Evolutionary conservation across 2,329 filamentous ascomycete genomes (phyloP), one percentile per base, ranked within the genome.

Genomic region (Ilyonectria sp.): DNA sequence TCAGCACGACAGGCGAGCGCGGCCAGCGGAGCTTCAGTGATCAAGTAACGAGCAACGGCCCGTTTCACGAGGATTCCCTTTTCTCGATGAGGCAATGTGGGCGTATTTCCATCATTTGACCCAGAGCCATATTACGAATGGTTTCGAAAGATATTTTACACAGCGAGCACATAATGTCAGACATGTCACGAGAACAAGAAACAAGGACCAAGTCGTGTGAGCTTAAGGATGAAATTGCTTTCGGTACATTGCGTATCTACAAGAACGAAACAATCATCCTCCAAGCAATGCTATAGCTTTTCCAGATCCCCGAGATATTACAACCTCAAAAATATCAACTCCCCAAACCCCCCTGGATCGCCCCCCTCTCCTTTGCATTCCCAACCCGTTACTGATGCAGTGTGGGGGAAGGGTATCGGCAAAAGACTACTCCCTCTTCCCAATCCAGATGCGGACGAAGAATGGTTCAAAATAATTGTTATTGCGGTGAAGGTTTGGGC

Each of bases 231-330:
- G 60, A 65, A 69, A 70, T 60, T 74, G 60, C 54, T 65, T 62
- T 74, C 63, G 60, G 67, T 72, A 69, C 67, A 64, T 65, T 71
- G 70, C 46, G 56, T 67, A 74, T 75, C 61, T 73, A 69, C 65
- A 68, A 69, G 65, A 73, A 72, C 67, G 73, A 70, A 60, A 71
- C 62, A 63, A 56, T 67, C 67, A 70, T 71, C 63, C 61, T 63
- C 69, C 64, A 50, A 72, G 63, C 64, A 67, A 69, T 69, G 70
- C 70, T 68, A 69, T 66, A 60, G 69, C 59, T 63, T 43, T 19
- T 69, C 67, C 67, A 29, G 43, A 65, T 65, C 62, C 63, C 46
- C 44, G 19, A 21, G 21, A 53, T 49, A 66, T 58, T 50, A 68
- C 44, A 37, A 57, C 46, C 61, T 57, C 63, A 37, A 37, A 67